phyloP scores from a whole-genome alignment of 1,284 basidiomycete species.

The Cutaneotrichosporon spelunceum region DNA sequence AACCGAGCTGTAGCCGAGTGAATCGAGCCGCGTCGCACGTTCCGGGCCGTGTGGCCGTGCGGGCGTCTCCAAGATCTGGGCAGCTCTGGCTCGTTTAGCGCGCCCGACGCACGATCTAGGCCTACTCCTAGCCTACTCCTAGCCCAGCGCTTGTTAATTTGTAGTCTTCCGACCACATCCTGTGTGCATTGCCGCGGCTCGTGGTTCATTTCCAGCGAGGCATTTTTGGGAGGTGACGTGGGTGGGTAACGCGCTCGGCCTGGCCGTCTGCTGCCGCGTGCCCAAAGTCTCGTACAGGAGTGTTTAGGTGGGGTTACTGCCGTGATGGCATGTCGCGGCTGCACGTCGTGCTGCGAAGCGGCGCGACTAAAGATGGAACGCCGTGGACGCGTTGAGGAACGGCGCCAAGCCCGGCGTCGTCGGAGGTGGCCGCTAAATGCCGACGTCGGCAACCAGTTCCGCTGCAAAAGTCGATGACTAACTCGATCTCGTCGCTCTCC shows the following conservation, averaged over 20 bases:
- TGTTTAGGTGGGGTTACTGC: neutral
- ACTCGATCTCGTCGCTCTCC: neutral
- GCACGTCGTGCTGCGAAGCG: neutral
- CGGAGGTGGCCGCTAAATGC: neutral
- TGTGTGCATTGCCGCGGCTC: neutral
- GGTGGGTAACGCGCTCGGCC: neutral
- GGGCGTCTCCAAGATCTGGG: neutral
- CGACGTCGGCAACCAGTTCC: neutral
- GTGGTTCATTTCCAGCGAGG: neutral
- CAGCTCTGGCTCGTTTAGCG: too few relatives aligned
- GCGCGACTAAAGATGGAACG: neutral
- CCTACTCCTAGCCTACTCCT: neutral
- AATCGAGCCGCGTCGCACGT: neutral
- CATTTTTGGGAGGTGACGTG: neutral
- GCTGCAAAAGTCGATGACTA: neutral
- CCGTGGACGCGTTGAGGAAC: neutral
- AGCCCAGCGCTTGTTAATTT: neutral
- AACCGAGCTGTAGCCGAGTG: neutral
- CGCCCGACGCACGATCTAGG: neutral
- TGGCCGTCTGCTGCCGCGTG: too few relatives aligned
- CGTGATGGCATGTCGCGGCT: neutral
- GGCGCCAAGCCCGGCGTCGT: neutral
- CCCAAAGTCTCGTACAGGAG: too few relatives aligned
- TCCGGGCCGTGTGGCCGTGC: neutral
- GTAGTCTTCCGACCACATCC: neutral